Evolutionary conservation across 306 rosid species (phyloP).

Genomic region (Trichosanthes truncata): DNA sequence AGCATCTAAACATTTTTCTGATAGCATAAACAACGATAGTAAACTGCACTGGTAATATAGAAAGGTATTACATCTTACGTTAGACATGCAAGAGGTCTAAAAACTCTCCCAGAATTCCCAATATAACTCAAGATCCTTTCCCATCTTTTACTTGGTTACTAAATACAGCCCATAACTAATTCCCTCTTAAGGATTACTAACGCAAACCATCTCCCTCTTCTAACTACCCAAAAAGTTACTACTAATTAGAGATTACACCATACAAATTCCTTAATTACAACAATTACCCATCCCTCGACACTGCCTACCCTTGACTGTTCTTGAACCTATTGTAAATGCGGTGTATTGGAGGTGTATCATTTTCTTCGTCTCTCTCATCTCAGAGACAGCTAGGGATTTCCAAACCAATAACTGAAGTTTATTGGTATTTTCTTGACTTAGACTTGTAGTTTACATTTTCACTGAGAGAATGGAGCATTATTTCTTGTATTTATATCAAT

Average conservation of each 20-base stretch:
- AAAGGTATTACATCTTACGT: neutral
- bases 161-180: neutral
- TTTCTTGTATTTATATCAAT: neutral
- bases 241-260: neutral
- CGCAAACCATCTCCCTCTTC: neutral
- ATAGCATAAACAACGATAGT: neutral
- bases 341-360: neutral
- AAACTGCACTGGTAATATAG: neutral
- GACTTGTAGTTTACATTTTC: neutral
- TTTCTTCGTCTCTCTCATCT: neutral
- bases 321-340: neutral
- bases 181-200: neutral
- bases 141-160: neutral
- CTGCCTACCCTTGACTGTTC: neutral
- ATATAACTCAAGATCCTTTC: neutral
- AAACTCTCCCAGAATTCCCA: neutral
- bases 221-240: neutral
- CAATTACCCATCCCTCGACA: neutral
- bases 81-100: neutral
- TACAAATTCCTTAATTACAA: neutral
- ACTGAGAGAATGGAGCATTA: neutral
- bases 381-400: neutral
- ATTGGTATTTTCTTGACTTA: neutral
- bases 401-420: neutral
- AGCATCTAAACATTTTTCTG: slow-evolving; percentile 1